phyloP scores from a whole-genome alignment of 129 eudicot species.

The Scalesia atractyloides region DNA sequence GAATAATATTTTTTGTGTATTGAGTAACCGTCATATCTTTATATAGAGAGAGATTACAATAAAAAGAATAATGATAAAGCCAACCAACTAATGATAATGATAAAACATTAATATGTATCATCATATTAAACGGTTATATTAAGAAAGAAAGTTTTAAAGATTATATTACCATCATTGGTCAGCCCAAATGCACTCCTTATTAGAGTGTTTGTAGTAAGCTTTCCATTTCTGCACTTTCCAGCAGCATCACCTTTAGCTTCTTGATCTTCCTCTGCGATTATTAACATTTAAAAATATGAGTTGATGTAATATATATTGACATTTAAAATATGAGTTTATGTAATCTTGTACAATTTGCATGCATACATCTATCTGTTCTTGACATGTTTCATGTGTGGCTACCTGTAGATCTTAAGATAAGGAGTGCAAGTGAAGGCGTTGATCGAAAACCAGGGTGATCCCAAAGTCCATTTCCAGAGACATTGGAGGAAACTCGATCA shows the following conservation, averaged over 20 bases:
- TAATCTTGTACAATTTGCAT: background rate
- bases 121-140: background rate
- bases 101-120: no score
- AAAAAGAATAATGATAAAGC: no score
- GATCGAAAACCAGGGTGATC: conserved; percentile 71
- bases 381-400: background rate
- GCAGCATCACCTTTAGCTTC: conserved; percentile 48
- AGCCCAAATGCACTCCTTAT: conserved; percentile 52
- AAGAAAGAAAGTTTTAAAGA: background rate
- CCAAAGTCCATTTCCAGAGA: conserved; percentile 57
- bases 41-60: no score
- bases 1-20: no score
- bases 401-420: conserved; percentile 55
- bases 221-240: conserved; percentile 62
- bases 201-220: conserved; percentile 44
- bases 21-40: no score
- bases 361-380: background rate
- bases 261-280: conserved; percentile 62
- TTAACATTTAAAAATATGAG: background rate
- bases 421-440: conserved; percentile 40
- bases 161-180: conserved; percentile 60
- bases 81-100: no score
- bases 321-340: background rate
- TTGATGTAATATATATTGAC: background rate
- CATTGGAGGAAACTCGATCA: conserved; percentile 56